These are phyloP conservation scores for Fusarium sp. DNA, from an alignment of 2,329 filamentous ascomycete genomes.

Conservation along the genomic window DNA sequence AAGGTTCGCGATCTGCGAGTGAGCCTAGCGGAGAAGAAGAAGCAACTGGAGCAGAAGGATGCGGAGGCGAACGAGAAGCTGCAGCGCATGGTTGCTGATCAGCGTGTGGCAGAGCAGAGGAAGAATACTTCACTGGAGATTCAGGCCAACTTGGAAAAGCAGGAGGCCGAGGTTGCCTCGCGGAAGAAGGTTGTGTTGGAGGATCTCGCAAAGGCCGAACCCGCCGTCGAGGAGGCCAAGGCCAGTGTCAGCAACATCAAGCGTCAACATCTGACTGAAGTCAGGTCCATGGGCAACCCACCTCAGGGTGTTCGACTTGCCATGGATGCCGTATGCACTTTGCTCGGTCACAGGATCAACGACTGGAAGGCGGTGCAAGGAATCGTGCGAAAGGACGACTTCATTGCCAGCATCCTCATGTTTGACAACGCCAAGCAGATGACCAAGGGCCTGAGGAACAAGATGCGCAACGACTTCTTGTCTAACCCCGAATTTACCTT, in stretches of 20 bases:
- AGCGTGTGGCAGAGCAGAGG: conserved; percentile 91
- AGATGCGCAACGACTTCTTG: conserved; percentile 93
- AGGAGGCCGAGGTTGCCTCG: conserved; percentile 87
- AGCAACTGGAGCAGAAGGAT: conserved; percentile 92
- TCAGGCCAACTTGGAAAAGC: conserved; percentile 85
- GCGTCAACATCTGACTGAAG: conserved; percentile 95
- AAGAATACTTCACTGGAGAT: conserved; percentile 91
- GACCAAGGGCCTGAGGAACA: conserved; percentile 83
- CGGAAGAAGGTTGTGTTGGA: conserved; percentile 86
- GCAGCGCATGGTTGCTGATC: conserved; percentile 96
- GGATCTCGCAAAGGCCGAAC: conserved; percentile 91
- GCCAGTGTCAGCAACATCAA: conserved; percentile 99
- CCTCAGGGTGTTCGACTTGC: conserved; percentile 91
- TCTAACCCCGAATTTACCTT: conserved; percentile 96
- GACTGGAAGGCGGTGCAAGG: conserved; percentile 93
- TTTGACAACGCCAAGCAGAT: conserved; percentile 97
- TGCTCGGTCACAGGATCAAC: conserved; percentile 89
- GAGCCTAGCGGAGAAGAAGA: conserved; percentile 94
- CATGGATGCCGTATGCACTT: conserved; percentile 94
- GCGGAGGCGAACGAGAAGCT: conserved; percentile 97
- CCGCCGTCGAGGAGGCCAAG: conserved; percentile 91
- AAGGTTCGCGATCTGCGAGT: conserved; percentile 93
- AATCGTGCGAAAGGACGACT: conserved; percentile 92
- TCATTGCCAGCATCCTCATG: conserved; percentile 97
- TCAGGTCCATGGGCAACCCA: conserved; percentile 95